Evolutionary conservation across 495 filamentous ascomycete genomes (phyloP).

Genomic region (Trichoderma parareesei): DNA sequence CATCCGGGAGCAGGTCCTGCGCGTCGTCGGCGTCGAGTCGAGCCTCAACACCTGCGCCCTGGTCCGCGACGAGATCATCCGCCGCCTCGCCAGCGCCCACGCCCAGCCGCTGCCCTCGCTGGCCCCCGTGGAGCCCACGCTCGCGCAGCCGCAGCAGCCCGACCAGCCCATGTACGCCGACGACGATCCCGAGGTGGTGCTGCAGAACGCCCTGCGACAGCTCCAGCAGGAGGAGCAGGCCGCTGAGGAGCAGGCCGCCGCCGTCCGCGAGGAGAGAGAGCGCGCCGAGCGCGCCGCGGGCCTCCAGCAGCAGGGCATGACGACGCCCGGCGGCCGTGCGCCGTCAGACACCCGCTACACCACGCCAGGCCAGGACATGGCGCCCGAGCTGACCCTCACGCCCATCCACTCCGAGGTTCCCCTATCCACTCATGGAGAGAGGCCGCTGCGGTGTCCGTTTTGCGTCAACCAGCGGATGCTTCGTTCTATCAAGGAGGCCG

Average conservation of each 20-base stretch:
- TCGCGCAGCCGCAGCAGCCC: slow-evolving; percentile 13
- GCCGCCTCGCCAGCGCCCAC: slow-evolving; percentile 30
- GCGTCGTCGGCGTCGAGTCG: slow-evolving; percentile 39
- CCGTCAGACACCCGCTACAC: slow-evolving; percentile 17
- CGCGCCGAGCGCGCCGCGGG: slow-evolving; percentile 30
- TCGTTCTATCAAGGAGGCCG: slow-evolving; percentile 48
- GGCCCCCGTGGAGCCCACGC: slow-evolving; percentile 19
- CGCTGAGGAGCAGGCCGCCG: slow-evolving; percentile 38
- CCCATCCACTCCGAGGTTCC: slow-evolving; percentile 38
- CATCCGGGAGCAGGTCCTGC: slow-evolving; percentile 37
- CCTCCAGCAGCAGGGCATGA: neutral
- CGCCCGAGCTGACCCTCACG: slow-evolving; percentile 37
- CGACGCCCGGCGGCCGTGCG: slow-evolving; percentile 6
- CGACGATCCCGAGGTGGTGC: slow-evolving; percentile 42
- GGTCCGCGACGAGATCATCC: slow-evolving; percentile 41
- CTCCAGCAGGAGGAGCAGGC: slow-evolving; percentile 43
- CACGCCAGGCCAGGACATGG: slow-evolving; percentile 16
- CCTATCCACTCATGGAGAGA: slow-evolving; percentile 31
- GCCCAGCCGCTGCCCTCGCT: slow-evolving; percentile 12
- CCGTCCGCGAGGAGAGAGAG: slow-evolving; percentile 35
- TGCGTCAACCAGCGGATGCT: slow-evolving; percentile 51
- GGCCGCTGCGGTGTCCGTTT: slow-evolving; percentile 46
- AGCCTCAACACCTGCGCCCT: slow-evolving; percentile 39
- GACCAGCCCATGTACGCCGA: slow-evolving; percentile 23
- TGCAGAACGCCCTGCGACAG: slow-evolving; percentile 40